phyloP scores from a whole-genome alignment of 495 filamentous ascomycete species.

The Aspergillus asperescens region DNA sequence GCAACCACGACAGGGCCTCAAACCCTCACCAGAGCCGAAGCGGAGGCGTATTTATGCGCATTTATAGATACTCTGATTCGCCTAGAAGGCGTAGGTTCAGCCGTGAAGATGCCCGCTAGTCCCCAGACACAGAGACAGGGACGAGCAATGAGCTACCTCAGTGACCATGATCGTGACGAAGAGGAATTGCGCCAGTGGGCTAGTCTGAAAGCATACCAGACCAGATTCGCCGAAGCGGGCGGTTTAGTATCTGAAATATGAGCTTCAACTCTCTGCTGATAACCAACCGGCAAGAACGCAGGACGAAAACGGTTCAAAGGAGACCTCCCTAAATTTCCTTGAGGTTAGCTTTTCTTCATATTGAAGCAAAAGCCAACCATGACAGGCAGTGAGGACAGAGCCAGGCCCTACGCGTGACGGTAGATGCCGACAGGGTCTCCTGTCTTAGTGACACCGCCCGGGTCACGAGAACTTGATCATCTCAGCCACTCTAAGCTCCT shows the following conservation, averaged over 20 bases:
- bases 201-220: constrained; percentile 66
- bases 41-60: constrained; percentile 58
- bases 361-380: too few species aligned
- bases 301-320: neutral
- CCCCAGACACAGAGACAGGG: constrained; percentile 30
- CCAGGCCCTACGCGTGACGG: too few species aligned
- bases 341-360: too few species aligned
- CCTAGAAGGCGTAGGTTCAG: constrained; percentile 47
- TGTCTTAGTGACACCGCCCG: too few species aligned
- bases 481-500: neutral
- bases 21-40: constrained; percentile 36
- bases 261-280: neutral
- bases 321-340: neutral
- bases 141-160: constrained; percentile 39
- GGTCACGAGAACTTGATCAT: too few species aligned
- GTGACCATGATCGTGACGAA: constrained; percentile 59
- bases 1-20: constrained; percentile 26
- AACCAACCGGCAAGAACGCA: neutral
- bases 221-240: constrained; percentile 62
- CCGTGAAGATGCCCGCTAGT: constrained; percentile 10
- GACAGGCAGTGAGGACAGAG: too few species aligned
- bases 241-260: constrained; percentile 43
- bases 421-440: too few species aligned
- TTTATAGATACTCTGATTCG: constrained; percentile 68
- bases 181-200: constrained; percentile 67